Conservation (phyloP, 306 rosid species). For the Oemleria cerasiformis region DNA sequence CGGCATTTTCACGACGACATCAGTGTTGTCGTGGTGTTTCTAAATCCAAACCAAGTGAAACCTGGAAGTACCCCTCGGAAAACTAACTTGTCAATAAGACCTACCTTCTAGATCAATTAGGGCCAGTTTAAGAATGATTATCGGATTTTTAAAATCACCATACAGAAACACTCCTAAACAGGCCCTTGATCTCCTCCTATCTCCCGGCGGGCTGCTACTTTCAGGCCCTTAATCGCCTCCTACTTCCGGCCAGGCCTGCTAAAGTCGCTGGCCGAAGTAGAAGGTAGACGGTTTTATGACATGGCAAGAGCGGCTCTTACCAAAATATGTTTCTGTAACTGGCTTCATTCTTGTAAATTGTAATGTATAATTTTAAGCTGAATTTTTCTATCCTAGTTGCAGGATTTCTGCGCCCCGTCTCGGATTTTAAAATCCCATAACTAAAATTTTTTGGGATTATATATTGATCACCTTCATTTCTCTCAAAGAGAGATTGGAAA, state of each 20-base stretch:
- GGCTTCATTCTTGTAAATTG: neutral
- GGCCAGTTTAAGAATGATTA: too few relatives aligned
- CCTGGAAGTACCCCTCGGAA: slow-evolving; percentile 34
- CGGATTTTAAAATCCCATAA: neutral
- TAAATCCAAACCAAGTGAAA: slow-evolving; percentile 34
- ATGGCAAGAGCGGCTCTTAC: neutral
- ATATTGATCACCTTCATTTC: neutral
- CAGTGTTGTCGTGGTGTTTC: slow-evolving; percentile 66
- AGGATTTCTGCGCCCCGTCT: neutral
- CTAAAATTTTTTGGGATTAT: neutral
- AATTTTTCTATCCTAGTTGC: too few relatives aligned
- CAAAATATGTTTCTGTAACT: neutral
- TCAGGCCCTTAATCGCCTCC: neutral
- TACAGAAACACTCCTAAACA: too few relatives aligned
- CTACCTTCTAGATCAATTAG: slow-evolving; percentile 30
- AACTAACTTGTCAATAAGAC: slow-evolving; percentile 59
- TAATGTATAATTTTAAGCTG: neutral
- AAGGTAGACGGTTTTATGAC: neutral
- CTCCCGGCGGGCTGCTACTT: neutral
- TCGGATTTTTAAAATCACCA: too few relatives aligned
- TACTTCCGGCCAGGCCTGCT: too few relatives aligned
- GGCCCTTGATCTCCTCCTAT: too few relatives aligned
- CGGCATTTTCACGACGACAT: slow-evolving; percentile 90
- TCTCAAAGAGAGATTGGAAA: too few relatives aligned
- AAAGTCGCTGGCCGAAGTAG: too few relatives aligned